Percentiles rank a stretch among this genome's conserved stretches.
These are phyloP conservation scores for Cicer cuneatum DNA, from an alignment of 306 rosid genomes.

Conservation along the genomic window DNA sequence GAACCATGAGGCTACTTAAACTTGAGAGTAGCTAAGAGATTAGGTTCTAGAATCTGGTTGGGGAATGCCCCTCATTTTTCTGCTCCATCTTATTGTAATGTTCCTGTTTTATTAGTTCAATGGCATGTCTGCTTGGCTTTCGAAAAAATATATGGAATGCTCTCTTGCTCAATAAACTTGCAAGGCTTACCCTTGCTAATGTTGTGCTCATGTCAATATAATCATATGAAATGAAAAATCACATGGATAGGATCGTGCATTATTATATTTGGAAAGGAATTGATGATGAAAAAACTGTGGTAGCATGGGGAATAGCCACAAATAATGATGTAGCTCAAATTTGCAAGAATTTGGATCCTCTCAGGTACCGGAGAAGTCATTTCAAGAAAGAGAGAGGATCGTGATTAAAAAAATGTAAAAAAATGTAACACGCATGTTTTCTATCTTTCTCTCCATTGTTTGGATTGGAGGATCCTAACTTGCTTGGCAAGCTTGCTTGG, in stretches of 20 bases:
- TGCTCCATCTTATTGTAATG: neutral
- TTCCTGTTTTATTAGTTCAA: neutral
- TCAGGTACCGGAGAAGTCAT: no score
- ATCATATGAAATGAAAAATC: neutral
- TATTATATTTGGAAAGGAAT: no score
- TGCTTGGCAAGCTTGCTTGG: no score
- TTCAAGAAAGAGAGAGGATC: no score
- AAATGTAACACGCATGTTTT: no score
- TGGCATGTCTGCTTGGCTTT: neutral
- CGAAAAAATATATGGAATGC: no score
- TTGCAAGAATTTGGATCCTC: no score
- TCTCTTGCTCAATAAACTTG: neutral
- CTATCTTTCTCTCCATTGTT: no score
- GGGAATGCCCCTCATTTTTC: neutral
- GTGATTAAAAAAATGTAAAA: no score
- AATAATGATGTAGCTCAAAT: no score
- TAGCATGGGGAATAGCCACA: neutral
- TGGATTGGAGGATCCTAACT: no score
- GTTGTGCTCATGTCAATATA: neutral
- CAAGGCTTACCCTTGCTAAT: neutral
- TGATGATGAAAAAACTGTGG: neutral
- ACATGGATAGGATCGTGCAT: no score
- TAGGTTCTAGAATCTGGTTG: slow-evolving; percentile 4
- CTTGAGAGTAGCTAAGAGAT: neutral
- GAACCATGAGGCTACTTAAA: neutral